These are phyloP conservation scores for Scalesia atractyloides DNA, from an alignment of 129 eudicot genomes.

Conservation along the genomic window DNA sequence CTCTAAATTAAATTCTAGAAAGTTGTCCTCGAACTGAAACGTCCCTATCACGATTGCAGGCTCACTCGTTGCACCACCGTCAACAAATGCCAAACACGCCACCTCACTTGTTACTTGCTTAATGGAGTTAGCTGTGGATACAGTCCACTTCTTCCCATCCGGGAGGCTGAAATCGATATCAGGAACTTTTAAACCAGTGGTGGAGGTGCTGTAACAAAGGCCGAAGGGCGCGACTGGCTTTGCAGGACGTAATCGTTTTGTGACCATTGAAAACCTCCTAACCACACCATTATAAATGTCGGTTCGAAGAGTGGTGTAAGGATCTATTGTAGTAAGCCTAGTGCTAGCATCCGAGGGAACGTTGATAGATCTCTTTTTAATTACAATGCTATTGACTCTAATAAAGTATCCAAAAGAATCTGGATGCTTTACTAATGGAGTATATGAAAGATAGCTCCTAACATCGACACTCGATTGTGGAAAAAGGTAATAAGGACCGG, in stretches of 20 bases:
- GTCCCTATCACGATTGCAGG: conserved; percentile 35
- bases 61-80: conserved; percentile 36
- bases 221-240: conserved; percentile 1
- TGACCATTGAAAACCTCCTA: conserved; percentile 12
- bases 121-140: conserved; percentile 36
- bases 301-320: conserved; percentile 33
- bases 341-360: conserved; percentile 10
- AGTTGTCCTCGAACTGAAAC: conserved; percentile 41
- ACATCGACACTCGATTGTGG: conserved; percentile 38
- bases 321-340: conserved; percentile 37
- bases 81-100: conserved; percentile 42
- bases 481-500: conserved; percentile 40
- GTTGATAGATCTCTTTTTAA: conserved; percentile 24
- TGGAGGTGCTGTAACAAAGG: neutral
- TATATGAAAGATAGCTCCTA: conserved; percentile 30
- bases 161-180: conserved; percentile 29
- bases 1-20: conserved; percentile 42
- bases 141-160: conserved; percentile 31
- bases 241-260: neutral
- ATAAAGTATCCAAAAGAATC: conserved; percentile 37
- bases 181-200: conserved; percentile 29
- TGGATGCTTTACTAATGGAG: conserved; percentile 30
- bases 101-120: conserved; percentile 28
- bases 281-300: conserved; percentile 22
- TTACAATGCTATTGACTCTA: conserved; percentile 30